Conservation (phyloP, 306 rosid genomes). For the Castanospermum australe region DNA sequence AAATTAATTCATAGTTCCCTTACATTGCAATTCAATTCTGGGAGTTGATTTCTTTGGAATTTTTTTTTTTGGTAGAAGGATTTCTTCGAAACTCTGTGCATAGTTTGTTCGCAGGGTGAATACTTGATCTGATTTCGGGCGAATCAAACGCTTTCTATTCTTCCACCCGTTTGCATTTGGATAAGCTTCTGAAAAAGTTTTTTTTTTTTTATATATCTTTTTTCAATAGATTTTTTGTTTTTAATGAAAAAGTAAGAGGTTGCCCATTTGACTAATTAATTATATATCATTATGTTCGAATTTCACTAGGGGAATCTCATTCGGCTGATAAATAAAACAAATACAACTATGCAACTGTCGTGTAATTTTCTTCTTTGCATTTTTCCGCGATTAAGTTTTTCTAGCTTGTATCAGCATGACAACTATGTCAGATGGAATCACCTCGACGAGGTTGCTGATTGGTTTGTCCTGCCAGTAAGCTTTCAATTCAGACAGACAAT, state of each 20-base stretch:
- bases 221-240: too few relatives aligned
- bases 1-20: background rate
- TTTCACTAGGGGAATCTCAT: background rate
- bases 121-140: background rate
- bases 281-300: background rate
- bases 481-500: background rate
- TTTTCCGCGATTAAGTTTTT: background rate
- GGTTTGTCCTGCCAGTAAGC: background rate
- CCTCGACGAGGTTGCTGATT: conserved; percentile 19
- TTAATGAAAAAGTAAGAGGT: too few relatives aligned
- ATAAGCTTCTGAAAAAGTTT: too few relatives aligned
- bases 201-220: too few relatives aligned
- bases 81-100: background rate
- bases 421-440: background rate
- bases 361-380: background rate
- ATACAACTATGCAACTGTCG: background rate
- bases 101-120: background rate
- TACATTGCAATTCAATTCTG: background rate
- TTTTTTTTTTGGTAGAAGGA: background rate
- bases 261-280: background rate
- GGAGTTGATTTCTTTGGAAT: background rate
- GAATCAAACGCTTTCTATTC: background rate
- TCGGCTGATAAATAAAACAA: background rate
- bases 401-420: conserved; percentile 20
- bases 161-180: background rate